Evolutionary conservation across 2,329 filamentous ascomycete species (phyloP).

Genomic region (Aureobasidium uvarum): DNA sequence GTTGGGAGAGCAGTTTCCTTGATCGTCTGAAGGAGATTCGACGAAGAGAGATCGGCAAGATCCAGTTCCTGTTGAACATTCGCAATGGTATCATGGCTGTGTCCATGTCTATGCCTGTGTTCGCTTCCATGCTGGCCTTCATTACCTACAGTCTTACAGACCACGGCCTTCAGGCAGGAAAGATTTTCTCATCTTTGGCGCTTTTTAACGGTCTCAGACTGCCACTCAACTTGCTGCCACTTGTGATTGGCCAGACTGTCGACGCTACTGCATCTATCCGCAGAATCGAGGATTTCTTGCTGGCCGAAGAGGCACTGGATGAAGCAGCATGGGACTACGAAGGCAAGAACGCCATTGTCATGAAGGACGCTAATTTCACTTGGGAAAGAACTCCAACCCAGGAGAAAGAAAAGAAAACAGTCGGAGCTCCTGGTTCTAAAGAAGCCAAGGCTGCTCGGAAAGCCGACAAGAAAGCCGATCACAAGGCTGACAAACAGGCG

Average conservation of each 20-base stretch:
- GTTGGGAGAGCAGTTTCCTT: conserved; percentile 88
- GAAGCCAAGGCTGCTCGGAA: conserved; percentile 49
- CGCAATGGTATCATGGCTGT: conserved; percentile 82
- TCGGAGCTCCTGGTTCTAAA: conserved; percentile 36
- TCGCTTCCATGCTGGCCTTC: conserved; percentile 92
- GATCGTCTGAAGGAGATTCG: conserved; percentile 72
- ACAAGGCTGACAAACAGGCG: conserved; percentile 39
- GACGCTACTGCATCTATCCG: conserved; percentile 84
- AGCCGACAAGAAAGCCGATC: conserved; percentile 44
- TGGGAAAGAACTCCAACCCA: conserved; percentile 71
- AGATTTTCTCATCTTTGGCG: conserved; percentile 88
- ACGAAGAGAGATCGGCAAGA: conserved; percentile 72
- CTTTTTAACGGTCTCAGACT: conserved; percentile 89
- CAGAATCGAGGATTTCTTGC: conserved; percentile 82
- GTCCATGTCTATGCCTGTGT: conserved; percentile 83
- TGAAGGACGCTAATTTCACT: conserved; percentile 74
- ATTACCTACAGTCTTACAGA: conserved; percentile 70
- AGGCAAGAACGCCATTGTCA: conserved; percentile 60
- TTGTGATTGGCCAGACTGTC: conserved; percentile 84
- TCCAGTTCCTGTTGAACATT: conserved; percentile 78
- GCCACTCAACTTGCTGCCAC: conserved; percentile 82
- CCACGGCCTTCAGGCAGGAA: conserved; percentile 68
- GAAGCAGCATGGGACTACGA: conserved; percentile 59
- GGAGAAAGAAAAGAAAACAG: conserved; percentile 40
- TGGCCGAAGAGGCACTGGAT: conserved; percentile 81